A percentile compares a stretch with the other conserved stretches of the same genome.
phyloP scores from a whole-genome alignment of 2,329 filamentous ascomycete species.

The Cercospora berteroae region DNA sequence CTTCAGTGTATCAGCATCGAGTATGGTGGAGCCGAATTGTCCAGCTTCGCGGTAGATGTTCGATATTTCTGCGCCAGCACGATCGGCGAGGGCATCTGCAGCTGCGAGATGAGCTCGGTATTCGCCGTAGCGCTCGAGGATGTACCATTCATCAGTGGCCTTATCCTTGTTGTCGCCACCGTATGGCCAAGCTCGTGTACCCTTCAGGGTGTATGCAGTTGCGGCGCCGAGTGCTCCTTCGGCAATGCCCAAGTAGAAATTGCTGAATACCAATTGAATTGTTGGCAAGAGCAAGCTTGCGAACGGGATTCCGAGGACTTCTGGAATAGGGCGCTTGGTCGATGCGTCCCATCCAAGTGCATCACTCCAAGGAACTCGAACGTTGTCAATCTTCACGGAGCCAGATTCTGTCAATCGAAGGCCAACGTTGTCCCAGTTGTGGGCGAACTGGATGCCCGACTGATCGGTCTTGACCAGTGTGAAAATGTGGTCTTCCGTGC shows the following conservation, averaged over 20 bases:
- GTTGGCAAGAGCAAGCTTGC: constrained; percentile 60
- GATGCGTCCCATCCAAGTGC: constrained; percentile 59
- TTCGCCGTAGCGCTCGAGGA: constrained; percentile 63
- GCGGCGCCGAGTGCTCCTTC: constrained; percentile 58
- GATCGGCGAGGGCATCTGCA: constrained; percentile 58
- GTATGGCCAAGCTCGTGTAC: constrained; percentile 63
- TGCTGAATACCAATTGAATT: constrained; percentile 65
- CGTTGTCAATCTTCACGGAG: constrained; percentile 58
- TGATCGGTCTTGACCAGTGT: constrained; percentile 60
- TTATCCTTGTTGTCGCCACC: constrained; percentile 61
- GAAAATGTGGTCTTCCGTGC: constrained; percentile 61
- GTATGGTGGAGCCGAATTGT: constrained; percentile 29
- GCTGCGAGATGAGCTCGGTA: constrained; percentile 62
- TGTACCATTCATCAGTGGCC: constrained; percentile 63
- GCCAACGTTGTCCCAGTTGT: constrained; percentile 66
- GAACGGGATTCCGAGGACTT: constrained; percentile 54
- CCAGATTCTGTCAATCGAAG: constrained; percentile 64
- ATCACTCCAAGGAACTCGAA: constrained; percentile 58
- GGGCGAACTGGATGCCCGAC: constrained; percentile 55
- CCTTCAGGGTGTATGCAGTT: constrained; percentile 55
- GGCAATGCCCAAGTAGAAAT: constrained; percentile 65
- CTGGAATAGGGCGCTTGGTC: constrained; percentile 52
- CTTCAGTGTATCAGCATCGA: constrained; percentile 16
- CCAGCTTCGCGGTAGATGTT: constrained; percentile 45
- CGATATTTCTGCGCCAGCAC: constrained; percentile 52